Conservation (phyloP, 1,284 basidiomycete genomes). For the Albatrellus sp. region DNA sequence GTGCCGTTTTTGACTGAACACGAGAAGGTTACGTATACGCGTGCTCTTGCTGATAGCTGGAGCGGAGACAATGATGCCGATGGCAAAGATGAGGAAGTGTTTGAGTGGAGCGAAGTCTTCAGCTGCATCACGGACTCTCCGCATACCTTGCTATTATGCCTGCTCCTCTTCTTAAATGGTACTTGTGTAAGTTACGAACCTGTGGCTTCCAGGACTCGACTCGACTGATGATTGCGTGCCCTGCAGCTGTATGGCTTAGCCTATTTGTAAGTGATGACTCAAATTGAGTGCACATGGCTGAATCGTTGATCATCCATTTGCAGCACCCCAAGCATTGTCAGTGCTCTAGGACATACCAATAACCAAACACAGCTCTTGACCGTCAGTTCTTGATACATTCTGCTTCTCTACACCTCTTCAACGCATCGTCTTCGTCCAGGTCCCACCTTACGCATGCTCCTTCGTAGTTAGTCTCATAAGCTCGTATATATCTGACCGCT, state of each 20-base stretch:
- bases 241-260: conserved; percentile 13
- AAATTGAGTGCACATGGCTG: neutral
- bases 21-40: conserved; percentile 21
- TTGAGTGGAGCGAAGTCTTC: conserved; percentile 18
- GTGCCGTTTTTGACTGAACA: conserved; percentile 22
- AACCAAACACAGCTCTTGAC: conserved; percentile 20
- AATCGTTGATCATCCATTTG: no score
- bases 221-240: neutral
- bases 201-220: neutral
- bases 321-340: conserved; percentile 24
- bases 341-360: conserved; percentile 20
- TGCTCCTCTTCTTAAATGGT: conserved; percentile 15
- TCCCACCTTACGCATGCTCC: conserved; percentile 12
- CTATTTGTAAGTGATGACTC: conserved; percentile 12
- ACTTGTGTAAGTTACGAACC: conserved; percentile 11
- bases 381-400: conserved; percentile 7
- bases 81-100: conserved; percentile 15
- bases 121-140: conserved; percentile 20
- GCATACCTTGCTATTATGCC: conserved; percentile 14
- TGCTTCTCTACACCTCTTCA: neutral
- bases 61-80: conserved; percentile 11
- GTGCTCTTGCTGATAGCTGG: conserved; percentile 20
- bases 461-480: conserved; percentile 22
- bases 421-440: neutral
- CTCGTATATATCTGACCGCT: conserved; percentile 30